Evolutionary conservation across 306 rosid species (phyloP).

Genomic region (Aeschynomene evenia): DNA sequence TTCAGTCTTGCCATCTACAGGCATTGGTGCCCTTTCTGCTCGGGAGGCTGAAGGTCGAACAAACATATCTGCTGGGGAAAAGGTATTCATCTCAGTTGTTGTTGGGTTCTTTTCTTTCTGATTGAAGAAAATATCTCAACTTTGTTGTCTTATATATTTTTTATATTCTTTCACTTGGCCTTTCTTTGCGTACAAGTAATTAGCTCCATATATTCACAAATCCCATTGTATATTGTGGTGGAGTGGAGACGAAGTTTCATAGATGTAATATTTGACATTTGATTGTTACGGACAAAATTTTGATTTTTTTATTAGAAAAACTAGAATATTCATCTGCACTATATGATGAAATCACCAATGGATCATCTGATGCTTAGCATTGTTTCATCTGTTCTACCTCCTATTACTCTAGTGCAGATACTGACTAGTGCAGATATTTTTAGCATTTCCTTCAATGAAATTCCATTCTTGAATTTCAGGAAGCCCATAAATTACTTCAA

Average conservation of each 20-base stretch:
- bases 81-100: constrained; percentile 53
- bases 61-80: constrained; percentile 81
- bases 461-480: constrained; percentile 52
- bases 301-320: background rate
- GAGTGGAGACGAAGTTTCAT: background rate
- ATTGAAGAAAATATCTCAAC: constrained; percentile 3
- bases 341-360: background rate
- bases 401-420: background rate
- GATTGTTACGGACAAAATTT: background rate
- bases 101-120: constrained; percentile 5
- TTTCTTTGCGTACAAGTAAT: constrained; percentile 26
- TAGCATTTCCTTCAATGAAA: constrained; percentile 22
- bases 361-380: constrained; percentile 3
- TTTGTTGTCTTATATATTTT: constrained; percentile 12
- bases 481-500: constrained; percentile 93
- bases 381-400: constrained; percentile 21
- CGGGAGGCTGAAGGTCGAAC: constrained; percentile 98
- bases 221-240: constrained; percentile 1
- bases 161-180: background rate
- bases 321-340: background rate
- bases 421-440: constrained; percentile 14
- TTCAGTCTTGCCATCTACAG: constrained; percentile 92
- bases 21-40: constrained; percentile 88
- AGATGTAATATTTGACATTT: constrained; percentile 15
- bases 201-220: constrained; percentile 9